phyloP scores from a whole-genome alignment of 2,329 filamentous ascomycete species.

The Ilyonectria mors-panacis region DNA sequence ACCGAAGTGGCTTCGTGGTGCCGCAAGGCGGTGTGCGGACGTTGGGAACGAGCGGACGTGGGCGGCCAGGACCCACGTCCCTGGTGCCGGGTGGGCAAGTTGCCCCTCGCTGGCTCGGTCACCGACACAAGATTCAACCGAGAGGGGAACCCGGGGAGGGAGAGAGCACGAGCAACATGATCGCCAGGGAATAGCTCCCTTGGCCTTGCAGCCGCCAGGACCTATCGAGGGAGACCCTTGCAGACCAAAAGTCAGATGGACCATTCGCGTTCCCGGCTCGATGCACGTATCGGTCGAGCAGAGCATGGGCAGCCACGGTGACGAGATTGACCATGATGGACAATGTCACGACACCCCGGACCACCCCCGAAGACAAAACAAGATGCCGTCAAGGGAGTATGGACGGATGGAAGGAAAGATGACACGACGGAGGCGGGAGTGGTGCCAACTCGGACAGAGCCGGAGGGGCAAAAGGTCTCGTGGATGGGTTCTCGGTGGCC shows the following conservation, averaged over 20 bases:
- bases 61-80: conserved; percentile 40
- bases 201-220: conserved; percentile 21
- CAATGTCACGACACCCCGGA: conserved; percentile 30
- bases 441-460: conserved; percentile 50
- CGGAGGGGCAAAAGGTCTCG: conserved; percentile 46
- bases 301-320: conserved; percentile 30
- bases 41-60: conserved; percentile 29
- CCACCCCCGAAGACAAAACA: conserved; percentile 23
- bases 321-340: conserved; percentile 27
- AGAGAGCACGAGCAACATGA: conserved; percentile 22
- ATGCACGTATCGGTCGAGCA: conserved; percentile 47
- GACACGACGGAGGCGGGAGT: conserved; percentile 41
- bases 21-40: conserved; percentile 46
- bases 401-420: conserved; percentile 36
- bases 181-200: conserved; percentile 20
- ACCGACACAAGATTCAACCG: conserved; percentile 28
- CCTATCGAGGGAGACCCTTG: conserved; percentile 26
- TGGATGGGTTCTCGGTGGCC: conserved; percentile 43
- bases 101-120: conserved; percentile 27
- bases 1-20: conserved; percentile 33
- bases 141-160: conserved; percentile 25
- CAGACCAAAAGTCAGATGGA: conserved; percentile 35
- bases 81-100: conserved; percentile 26
- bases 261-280: conserved; percentile 35
- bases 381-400: conserved; percentile 22